A percentile compares a stretch with the other conserved stretches of the same genome.
Evolutionary conservation across 2,329 filamentous ascomycete genomes (phyloP).

Genomic region (Sclerotinia borealis): DNA sequence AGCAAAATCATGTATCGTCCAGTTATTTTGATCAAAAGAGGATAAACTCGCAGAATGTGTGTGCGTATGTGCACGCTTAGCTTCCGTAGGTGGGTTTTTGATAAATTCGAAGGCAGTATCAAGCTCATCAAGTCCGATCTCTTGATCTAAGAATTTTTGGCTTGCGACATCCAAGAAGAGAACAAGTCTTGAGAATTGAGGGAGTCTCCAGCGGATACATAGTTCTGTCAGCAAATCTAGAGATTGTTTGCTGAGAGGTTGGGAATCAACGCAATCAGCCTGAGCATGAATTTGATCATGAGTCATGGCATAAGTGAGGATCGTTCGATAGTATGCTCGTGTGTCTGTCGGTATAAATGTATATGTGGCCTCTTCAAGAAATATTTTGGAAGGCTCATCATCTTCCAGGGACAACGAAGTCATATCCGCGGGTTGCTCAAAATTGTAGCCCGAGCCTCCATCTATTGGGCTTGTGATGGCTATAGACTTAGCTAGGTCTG

Average conservation of each 20-base stretch:
- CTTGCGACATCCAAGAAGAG: conserved; percentile 78
- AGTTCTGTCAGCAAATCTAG: conserved; percentile 80
- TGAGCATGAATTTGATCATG: conserved; percentile 53
- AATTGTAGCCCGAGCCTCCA: conserved; percentile 34
- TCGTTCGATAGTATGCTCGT: conserved; percentile 73
- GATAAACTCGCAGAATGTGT: conserved; percentile 38
- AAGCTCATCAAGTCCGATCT: conserved; percentile 73
- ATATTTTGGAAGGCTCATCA: conserved; percentile 23
- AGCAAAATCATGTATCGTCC: conserved; percentile 64
- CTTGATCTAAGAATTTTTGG: conserved; percentile 78
- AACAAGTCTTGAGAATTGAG: conserved; percentile 72
- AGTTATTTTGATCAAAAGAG: conserved; percentile 53
- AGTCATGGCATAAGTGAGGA: conserved; percentile 70
- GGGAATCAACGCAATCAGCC: conserved; percentile 36
- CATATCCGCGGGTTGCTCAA: conserved; percentile 35
- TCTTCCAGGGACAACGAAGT: conserved; percentile 29
- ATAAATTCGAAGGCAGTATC: conserved; percentile 77
- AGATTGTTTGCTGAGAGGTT: conserved; percentile 68
- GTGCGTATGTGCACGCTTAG: conserved; percentile 41
- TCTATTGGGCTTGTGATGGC: conserved; percentile 38
- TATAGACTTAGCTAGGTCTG: conserved; percentile 48
- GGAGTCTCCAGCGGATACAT: conserved; percentile 82
- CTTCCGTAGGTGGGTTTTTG: conserved; percentile 63
- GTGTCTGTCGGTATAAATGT: conserved; percentile 87
- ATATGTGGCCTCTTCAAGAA: conserved; percentile 61